Evolutionary conservation across 371 early-diverging fungal species (phyloP), one percentile per base, ranked within the genome.

Genomic region (Conidiobolus coronatus): DNA sequence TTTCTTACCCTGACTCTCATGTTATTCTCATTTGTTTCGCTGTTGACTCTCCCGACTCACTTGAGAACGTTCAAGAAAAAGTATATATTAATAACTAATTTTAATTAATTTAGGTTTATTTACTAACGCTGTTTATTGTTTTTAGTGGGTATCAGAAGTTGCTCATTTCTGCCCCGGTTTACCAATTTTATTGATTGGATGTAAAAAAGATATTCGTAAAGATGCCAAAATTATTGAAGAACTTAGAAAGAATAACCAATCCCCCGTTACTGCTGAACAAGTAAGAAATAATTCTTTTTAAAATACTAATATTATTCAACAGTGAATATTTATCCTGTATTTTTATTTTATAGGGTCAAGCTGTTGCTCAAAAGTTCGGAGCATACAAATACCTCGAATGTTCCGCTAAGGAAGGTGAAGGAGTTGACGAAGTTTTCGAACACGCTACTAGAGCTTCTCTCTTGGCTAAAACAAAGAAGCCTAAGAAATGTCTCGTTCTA

Each of bases 1-100:
- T 94, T 44, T 86, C 89, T 29, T 96, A 93, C 63, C 86, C 93
- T 24, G 92, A 91, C 63, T 81, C 92, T 41, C 86, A 96, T 65
- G 92, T 92, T 56, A 82, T 96, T 54, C 68, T 96, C 49, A 90
- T 96, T 57, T 90, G 92, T 64, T 91, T 84, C 58, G 71, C 86
- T 50, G 71, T 90, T 55, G 89, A 90, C 58, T 79, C 84, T 39
- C 86, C 91, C 42, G 92, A 91, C 63, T 88, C 88, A 24, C 70
- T 92, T 53, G 90, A 91, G 45, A 92, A 92, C 66, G 90, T 92
- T 29, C 75, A 77, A 65, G 78, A 79, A 59, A 81, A 82, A 69
- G 79, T 73, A 66, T 19, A n/a, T 35, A 21, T 14, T 11, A 8
- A 38, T 45, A 4, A 20, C 14, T 17, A 9, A 48, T 34, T 17